phyloP scores from a whole-genome alignment of 306 rosid species.

The Acacia crassicarpa region DNA sequence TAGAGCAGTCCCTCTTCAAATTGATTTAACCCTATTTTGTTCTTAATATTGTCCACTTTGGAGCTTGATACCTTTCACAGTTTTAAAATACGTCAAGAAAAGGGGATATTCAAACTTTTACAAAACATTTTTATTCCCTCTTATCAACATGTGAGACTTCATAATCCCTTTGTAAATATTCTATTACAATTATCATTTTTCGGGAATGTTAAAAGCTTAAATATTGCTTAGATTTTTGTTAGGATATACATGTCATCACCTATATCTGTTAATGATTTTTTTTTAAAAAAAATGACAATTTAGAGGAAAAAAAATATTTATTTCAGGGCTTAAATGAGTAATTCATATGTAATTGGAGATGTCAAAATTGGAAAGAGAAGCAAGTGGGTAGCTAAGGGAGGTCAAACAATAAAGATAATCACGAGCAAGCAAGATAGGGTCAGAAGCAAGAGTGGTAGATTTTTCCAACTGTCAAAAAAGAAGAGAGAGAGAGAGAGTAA shows the following conservation, averaged over 20 bases:
- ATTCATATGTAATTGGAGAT: background rate
- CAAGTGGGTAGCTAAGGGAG: slow-evolving; percentile 18
- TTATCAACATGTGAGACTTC: too few relatives aligned
- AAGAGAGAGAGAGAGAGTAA: background rate
- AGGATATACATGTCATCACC: background rate
- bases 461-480: slow-evolving; percentile 46
- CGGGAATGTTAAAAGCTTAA: background rate
- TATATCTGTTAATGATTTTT: background rate
- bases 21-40: fast-evolving
- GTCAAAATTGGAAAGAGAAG: background rate
- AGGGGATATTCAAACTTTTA: too few relatives aligned
- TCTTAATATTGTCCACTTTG: too few relatives aligned
- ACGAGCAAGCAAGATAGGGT: slow-evolving; percentile 42
- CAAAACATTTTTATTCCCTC: fast-evolving
- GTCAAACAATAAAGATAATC: slow-evolving; percentile 64
- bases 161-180: too few relatives aligned
- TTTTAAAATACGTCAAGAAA: too few relatives aligned
- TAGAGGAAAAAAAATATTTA: background rate
- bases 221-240: background rate
- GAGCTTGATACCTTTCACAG: too few relatives aligned
- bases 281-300: background rate
- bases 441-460: slow-evolving; percentile 24
- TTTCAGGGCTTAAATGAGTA: background rate
- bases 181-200: background rate
- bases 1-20: too few relatives aligned